These are phyloP conservation scores for Trichophyton benhamiae DNA, from an alignment of 2,329 filamentous ascomycete species.

Conservation along the genomic window DNA sequence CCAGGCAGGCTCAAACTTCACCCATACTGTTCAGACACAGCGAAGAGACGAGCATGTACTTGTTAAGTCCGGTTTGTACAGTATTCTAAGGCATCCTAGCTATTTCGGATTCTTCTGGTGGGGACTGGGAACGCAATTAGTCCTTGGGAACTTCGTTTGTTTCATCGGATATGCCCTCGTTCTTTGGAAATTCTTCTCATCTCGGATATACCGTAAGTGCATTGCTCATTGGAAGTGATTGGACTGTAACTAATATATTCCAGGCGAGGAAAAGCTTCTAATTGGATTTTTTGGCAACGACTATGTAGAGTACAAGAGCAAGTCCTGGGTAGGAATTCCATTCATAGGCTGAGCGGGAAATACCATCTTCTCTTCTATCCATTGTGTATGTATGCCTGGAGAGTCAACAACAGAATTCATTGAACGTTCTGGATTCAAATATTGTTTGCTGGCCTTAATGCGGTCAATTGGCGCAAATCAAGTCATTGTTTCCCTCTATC, in stretches of 20 bases:
- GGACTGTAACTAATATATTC: conserved; percentile 5
- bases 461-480: neutral
- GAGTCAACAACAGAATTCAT: neutral
- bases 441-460: no score
- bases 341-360: conserved; percentile 45
- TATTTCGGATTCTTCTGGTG: conserved; percentile 99
- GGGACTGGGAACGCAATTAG: conserved; percentile 85
- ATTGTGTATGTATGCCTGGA: neutral
- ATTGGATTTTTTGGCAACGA: conserved; percentile 73
- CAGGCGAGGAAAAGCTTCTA: conserved; percentile 66
- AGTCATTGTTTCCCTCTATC: neutral
- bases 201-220: conserved; percentile 52
- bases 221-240: neutral
- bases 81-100: conserved; percentile 64
- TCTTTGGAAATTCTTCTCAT: conserved; percentile 74
- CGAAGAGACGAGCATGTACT: conserved; percentile 61
- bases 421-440: no score
- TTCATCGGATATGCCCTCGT: conserved; percentile 60
- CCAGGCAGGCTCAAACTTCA: conserved; percentile 82
- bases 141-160: conserved; percentile 74
- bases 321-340: conserved; percentile 67
- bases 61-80: conserved; percentile 75
- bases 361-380: neutral
- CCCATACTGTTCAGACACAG: conserved; percentile 64
- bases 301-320: conserved; percentile 60